phyloP scores from a whole-genome alignment of 2,329 filamentous ascomycete species.

The Diaporthe vaccinii region DNA sequence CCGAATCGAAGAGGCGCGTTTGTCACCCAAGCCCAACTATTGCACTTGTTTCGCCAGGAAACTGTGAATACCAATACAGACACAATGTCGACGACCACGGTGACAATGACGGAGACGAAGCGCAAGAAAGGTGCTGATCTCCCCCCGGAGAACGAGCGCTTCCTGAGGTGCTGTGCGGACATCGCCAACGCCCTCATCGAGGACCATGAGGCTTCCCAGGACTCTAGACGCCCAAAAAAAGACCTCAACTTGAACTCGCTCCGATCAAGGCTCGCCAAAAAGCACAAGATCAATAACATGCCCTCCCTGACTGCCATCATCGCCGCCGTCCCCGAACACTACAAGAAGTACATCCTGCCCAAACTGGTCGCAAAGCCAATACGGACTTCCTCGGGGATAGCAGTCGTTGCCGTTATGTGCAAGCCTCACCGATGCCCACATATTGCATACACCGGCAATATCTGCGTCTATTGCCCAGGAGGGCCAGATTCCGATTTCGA shows the following conservation, averaged over 20 bases:
- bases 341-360: slow-evolving; percentile 98
- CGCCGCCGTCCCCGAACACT: slow-evolving; percentile 97
- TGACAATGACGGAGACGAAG: slow-evolving; percentile 73
- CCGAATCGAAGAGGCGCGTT: not conserved
- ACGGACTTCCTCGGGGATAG: slow-evolving; percentile 94
- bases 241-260: slow-evolving; percentile 95
- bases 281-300: slow-evolving; percentile 88
- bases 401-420: slow-evolving; percentile 99
- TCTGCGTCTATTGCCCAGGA: slow-evolving; percentile 98
- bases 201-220: slow-evolving; percentile 86
- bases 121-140: slow-evolving; percentile 82
- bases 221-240: slow-evolving; percentile 79
- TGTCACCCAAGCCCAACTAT: not conserved
- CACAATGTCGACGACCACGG: slow-evolving; percentile 49
- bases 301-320: slow-evolving; percentile 97
- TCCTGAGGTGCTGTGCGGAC: slow-evolving; percentile 93
- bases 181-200: slow-evolving; percentile 95
- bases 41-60: not conserved
- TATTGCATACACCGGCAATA: slow-evolving; percentile 98
- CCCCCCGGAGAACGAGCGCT: slow-evolving; percentile 93
- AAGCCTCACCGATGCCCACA: slow-evolving; percentile 98
- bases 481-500: slow-evolving; percentile 99
- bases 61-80: not conserved
- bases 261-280: slow-evolving; percentile 89
- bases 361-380: slow-evolving; percentile 98